Conservation (phyloP, 2,329 filamentous ascomycete species). For the Sporothrix mexicana region DNA sequence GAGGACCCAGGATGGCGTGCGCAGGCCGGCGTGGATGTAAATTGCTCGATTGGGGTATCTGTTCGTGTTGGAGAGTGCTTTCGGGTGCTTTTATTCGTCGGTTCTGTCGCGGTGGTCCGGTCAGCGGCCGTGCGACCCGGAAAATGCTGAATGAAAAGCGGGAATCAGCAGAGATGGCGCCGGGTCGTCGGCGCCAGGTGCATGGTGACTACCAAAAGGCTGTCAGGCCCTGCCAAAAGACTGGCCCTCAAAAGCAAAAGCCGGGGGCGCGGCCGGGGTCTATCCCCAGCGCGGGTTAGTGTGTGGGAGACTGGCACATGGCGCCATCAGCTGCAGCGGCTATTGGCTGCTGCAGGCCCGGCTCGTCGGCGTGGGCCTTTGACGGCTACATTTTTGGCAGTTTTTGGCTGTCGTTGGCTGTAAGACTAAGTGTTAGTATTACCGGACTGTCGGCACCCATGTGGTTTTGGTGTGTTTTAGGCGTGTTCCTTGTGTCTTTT, state of each 20-base stretch:
- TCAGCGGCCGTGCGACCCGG: not conserved
- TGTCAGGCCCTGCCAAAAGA: not conserved
- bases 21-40: constrained; percentile 11
- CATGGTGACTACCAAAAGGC: not conserved
- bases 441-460: constrained; percentile 19
- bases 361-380: constrained; percentile 19
- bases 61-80: not conserved
- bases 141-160: not conserved
- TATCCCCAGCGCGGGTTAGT: constrained; percentile 5
- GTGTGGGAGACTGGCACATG: constrained; percentile 18
- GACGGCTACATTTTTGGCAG: too few species aligned
- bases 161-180: not conserved
- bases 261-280: not conserved
- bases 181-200: constrained; percentile 11
- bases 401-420: not conserved
- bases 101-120: not conserved
- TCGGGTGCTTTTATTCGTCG: too few species aligned
- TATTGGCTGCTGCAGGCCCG: constrained; percentile 5
- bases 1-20: constrained; percentile 27
- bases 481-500: too few species aligned
- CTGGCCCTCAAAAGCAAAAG: too few species aligned
- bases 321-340: not conserved
- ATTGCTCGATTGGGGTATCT: not conserved
- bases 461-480: too few species aligned
- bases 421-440: too few species aligned